A percentile compares a stretch with the other conserved stretches of the same genome.
Evolutionary conservation across 129 eudicot genomes (phyloP).

Genomic region (Artemisia tridentata): DNA sequence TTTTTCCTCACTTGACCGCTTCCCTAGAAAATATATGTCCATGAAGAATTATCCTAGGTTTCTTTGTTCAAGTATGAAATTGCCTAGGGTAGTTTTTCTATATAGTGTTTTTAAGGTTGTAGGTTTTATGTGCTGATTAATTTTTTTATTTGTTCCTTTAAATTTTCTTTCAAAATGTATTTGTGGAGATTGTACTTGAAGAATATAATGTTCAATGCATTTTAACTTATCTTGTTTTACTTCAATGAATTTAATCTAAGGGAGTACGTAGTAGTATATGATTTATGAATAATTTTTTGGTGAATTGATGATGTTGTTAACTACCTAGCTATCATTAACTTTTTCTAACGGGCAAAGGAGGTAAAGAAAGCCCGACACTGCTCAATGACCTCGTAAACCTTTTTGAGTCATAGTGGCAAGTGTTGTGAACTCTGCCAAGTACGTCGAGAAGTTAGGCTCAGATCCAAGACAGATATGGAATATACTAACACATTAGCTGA

Average conservation of each 20-base stretch:
- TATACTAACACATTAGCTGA: too few species aligned
- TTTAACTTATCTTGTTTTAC: neutral
- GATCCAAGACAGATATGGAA: too few species aligned
- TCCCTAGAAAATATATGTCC: too few species aligned
- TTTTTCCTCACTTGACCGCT: too few species aligned
- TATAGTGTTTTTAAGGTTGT: neutral
- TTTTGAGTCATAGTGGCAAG: neutral
- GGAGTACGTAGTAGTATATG: too few species aligned
- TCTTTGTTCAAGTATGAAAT: slow-evolving; percentile 6
- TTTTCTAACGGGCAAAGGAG: too few species aligned
- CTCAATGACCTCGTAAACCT: neutral
- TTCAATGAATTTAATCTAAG: too few species aligned
- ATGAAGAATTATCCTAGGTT: neutral
- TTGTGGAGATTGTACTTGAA: slow-evolving; percentile 17
- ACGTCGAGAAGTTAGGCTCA: too few species aligned
- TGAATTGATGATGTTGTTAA: too few species aligned
- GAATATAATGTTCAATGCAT: slow-evolving; percentile 10
- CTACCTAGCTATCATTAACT: too few species aligned
- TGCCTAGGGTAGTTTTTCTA: neutral
- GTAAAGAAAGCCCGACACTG: too few species aligned
- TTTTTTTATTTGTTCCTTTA: slow-evolving; percentile 19
- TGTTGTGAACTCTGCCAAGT: neutral
- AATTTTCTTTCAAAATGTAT: neutral
- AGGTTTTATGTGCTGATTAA: slow-evolving; percentile 10
- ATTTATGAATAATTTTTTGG: too few species aligned